phyloP scores from a whole-genome alignment of 208 protist species.

The Porcisia hertigi region DNA sequence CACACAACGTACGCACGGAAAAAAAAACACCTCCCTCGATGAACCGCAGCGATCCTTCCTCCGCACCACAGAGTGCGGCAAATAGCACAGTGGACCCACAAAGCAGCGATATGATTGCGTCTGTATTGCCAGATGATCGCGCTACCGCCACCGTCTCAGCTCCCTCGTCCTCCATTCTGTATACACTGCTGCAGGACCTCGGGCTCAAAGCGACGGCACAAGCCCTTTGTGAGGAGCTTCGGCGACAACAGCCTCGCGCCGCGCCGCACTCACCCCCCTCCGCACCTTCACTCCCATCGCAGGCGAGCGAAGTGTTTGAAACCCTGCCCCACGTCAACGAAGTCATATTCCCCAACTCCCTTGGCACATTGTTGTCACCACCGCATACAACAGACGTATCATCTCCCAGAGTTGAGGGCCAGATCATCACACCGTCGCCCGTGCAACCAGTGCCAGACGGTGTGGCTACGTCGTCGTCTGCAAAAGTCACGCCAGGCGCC shows the following conservation, averaged over 20 bases:
- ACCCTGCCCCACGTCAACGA: neutral
- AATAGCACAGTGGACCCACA: neutral
- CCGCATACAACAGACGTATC: neutral
- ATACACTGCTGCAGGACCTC: conserved; percentile 53
- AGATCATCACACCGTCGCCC: neutral
- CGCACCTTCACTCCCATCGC: conserved; percentile 5
- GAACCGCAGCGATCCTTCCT: neutral
- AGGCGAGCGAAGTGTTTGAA: conserved; percentile 2
- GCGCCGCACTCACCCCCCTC: neutral
- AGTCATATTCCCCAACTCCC: neutral
- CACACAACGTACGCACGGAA: neutral
- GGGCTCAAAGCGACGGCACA: conserved; percentile 56
- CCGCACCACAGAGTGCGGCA: neutral
- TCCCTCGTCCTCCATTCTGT: conserved; percentile 28
- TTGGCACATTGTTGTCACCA: neutral
- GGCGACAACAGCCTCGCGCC: conserved; percentile 15
- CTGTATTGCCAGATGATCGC: neutral
- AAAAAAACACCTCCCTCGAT: neutral
- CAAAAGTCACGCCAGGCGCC: neutral
- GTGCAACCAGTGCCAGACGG: neutral
- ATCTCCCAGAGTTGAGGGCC: neutral
- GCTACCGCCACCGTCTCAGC: neutral
- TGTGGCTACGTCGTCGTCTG: neutral
- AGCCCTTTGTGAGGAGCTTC: conserved; percentile 44
- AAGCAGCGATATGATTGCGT: neutral